A percentile compares a stretch with the other conserved stretches of the same genome.
These are phyloP conservation scores for Melanogaster broomeanus DNA, from an alignment of 768 basidiomycete genomes.

Conservation along the genomic window DNA sequence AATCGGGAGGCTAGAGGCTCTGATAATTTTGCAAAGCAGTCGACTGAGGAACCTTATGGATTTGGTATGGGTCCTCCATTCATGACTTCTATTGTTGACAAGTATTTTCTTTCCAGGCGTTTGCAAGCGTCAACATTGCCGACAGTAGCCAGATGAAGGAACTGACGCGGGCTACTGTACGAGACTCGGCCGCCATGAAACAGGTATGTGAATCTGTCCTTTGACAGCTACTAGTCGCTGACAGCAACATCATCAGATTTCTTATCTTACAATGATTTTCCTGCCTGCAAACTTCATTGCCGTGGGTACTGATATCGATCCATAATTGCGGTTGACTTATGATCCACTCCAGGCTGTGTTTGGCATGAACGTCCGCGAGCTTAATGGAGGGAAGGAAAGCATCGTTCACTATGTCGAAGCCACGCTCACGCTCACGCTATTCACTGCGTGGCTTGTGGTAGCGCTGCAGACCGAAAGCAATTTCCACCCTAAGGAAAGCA, in stretches of 20 bases:
- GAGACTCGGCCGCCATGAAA: slow-evolving; percentile 44
- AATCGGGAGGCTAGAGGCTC: slow-evolving; percentile 47
- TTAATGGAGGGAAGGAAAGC: slow-evolving; percentile 34
- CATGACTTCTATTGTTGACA: background rate
- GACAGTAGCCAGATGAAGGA: slow-evolving; percentile 54
- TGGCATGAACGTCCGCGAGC: slow-evolving; percentile 55
- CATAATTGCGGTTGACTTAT: background rate
- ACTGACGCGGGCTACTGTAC: slow-evolving; percentile 47
- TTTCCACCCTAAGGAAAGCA: slow-evolving; percentile 17
- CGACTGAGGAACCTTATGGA: slow-evolving; percentile 37
- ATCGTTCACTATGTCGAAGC: slow-evolving; percentile 40
- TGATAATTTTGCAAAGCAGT: slow-evolving; percentile 28
- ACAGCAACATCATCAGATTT: slow-evolving; percentile 18
- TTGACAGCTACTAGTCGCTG: slow-evolving; percentile 12
- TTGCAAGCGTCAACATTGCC: slow-evolving; percentile 57
- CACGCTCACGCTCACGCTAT: slow-evolving; percentile 47
- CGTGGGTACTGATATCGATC: slow-evolving; percentile 12
- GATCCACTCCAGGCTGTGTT: slow-evolving; percentile 43
- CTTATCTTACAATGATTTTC: slow-evolving; percentile 63
- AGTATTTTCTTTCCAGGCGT: slow-evolving; percentile 42
- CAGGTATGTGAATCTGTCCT: slow-evolving; percentile 28
- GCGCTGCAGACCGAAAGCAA: slow-evolving; percentile 44
- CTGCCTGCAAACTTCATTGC: slow-evolving; percentile 52
- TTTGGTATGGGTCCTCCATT: slow-evolving; percentile 20
- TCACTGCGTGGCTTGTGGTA: slow-evolving; percentile 56